Base-by-base conservation (phyloP, 306 rosid genomes). In the Cicer bijugum region DNA sequence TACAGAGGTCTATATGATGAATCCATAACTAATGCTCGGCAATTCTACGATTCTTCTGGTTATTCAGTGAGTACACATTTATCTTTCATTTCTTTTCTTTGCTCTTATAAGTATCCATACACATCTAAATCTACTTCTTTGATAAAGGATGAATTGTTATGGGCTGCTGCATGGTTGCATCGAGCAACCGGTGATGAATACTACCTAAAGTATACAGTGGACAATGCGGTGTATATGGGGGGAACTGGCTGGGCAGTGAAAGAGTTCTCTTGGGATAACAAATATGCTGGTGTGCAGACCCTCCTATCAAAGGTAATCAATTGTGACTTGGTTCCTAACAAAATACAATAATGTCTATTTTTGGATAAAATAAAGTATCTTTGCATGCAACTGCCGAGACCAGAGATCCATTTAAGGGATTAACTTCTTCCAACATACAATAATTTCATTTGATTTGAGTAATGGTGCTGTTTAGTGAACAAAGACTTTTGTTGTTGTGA, bases 181-280 rank as follows among this genome's bases (percentile, higher is more conserved):
- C 77, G 73, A 74, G 97, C 97, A 68, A 93, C 93, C 14, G 79
- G 84, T 0, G 92, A 90, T 1, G 89, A 84, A 17, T 86, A 85
- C 87, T 90, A 90, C 90, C 81, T 93, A 70, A 85, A 90, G 66
- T 93, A 90, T 47, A 90, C 79, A 20, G 92, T 84, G 59, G 90
- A 93, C 84, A 89, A 89, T 51, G 93, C 89, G 17, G 82, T 82
- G 43, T 81, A 80, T 59, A 77, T 90, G 89, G 98, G 98, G 14
- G 98, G 98, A 76, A 91, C 93, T 9, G 98, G 98, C 5, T 91
- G 89, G 96, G 88, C 96, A 0, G 81, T 93, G 60, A 85, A 78
- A 45, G 97, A 93, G 61, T 93, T 93, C 85, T 93, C 97, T 71
- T 93, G 97, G 98, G 97, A 91, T 63, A 93, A 84, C 85, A 93